A percentile compares a stretch with the other conserved stretches of the same genome.
Evolutionary conservation across 2,329 filamentous ascomycete species (phyloP).

Genomic region (Grosmannia clavigera): DNA sequence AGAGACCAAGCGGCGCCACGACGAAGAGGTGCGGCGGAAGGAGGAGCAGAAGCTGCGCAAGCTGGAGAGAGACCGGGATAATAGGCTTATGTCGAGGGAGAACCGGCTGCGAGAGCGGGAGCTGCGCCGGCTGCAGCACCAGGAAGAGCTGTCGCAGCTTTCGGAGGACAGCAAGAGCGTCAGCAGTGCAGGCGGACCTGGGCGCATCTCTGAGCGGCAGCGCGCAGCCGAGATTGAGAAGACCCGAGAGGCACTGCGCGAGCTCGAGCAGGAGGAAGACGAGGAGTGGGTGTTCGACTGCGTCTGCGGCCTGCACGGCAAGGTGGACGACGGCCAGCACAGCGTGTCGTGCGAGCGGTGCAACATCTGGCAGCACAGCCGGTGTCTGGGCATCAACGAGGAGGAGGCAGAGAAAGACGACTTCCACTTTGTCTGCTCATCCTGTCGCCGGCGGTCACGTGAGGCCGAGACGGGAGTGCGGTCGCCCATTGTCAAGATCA

Average conservation of each 20-base stretch:
- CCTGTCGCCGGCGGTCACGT: conserved; percentile 55
- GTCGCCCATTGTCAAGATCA: conserved; percentile 35
- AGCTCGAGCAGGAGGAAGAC: conserved; percentile 51
- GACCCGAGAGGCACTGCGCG: conserved; percentile 62
- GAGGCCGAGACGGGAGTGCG: conserved; percentile 39
- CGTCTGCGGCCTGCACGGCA: conserved; percentile 77
- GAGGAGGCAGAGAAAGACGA: conserved; percentile 70
- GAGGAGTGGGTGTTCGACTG: conserved; percentile 94
- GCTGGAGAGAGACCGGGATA: conserved; percentile 62
- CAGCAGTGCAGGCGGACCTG: conserved; percentile 30
- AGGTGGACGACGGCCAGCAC: conserved; percentile 88
- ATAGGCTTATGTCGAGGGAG: conserved; percentile 71
- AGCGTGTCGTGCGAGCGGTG: conserved; percentile 90
- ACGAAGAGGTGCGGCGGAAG: conserved; percentile 54
- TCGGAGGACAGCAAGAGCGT: conserved; percentile 60
- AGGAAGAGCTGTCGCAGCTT: conserved; percentile 69
- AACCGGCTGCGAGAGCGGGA: conserved; percentile 79
- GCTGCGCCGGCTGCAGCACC: conserved; percentile 66
- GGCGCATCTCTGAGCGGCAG: conserved; percentile 63
- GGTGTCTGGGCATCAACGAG: conserved; percentile 71
- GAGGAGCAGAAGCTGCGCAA: conserved; percentile 48
- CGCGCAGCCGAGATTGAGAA: conserved; percentile 73
- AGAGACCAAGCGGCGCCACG: conserved; percentile 27
- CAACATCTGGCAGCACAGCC: conserved; percentile 94
- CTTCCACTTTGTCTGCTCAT: conserved; percentile 75